phyloP scores from a whole-genome alignment of 2,329 filamentous ascomycete genomes.

The Ophiosphaerella narmari region DNA sequence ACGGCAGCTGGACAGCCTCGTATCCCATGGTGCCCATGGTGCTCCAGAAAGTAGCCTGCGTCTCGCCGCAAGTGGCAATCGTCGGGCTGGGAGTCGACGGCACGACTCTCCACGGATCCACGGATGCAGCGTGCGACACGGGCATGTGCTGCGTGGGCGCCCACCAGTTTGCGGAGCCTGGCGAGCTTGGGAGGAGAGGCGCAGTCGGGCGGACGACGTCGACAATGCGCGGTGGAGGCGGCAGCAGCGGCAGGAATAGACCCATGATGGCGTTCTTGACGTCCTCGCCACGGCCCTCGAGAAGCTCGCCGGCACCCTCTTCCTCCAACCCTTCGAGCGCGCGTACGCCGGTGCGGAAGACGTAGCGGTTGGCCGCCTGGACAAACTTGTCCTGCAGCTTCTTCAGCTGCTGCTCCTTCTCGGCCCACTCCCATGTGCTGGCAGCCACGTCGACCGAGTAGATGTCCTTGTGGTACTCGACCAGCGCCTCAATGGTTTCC shows the following conservation, averaged over 20 bases:
- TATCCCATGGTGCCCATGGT: slow-evolving; percentile 65
- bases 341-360: slow-evolving; percentile 85
- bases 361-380: slow-evolving; percentile 95
- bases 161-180: slow-evolving; percentile 78
- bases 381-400: slow-evolving; percentile 97
- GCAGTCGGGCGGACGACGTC: slow-evolving; percentile 81
- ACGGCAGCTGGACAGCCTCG: slow-evolving; percentile 72
- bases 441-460: slow-evolving; percentile 90
- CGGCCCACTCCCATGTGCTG: slow-evolving; percentile 90
- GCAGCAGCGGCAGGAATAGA: slow-evolving; percentile 82
- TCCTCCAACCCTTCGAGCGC: slow-evolving; percentile 96
- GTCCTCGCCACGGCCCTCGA: slow-evolving; percentile 88
- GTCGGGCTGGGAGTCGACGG: slow-evolving; percentile 82
- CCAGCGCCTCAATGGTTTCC: slow-evolving; percentile 89
- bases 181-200: slow-evolving; percentile 82
- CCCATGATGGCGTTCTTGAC: slow-evolving; percentile 85
- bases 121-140: slow-evolving; percentile 67
- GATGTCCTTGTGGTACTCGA: slow-evolving; percentile 95
- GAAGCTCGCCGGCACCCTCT: slow-evolving; percentile 90
- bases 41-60: slow-evolving; percentile 75
- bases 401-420: slow-evolving; percentile 95
- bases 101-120: slow-evolving; percentile 89
- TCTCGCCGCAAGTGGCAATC: slow-evolving; percentile 71
- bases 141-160: slow-evolving; percentile 64
- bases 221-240: slow-evolving; percentile 85